Evolutionary conservation across 2,329 filamentous ascomycete species (phyloP).

Genomic region (Nannizziopsis barbatae): DNA sequence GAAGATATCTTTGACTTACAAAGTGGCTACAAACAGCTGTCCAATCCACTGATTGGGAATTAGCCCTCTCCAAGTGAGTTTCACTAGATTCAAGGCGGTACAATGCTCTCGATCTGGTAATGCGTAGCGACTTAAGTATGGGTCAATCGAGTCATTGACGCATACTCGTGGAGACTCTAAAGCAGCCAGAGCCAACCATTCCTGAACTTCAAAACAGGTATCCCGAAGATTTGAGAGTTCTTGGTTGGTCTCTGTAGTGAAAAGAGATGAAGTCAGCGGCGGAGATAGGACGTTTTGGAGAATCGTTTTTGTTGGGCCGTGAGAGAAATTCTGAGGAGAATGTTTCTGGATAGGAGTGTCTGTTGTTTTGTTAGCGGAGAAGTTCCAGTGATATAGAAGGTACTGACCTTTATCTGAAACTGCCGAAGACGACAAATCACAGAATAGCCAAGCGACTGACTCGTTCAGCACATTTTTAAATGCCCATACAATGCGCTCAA

Average conservation of each 20-base stretch:
- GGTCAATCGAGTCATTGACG: conserved; percentile 30
- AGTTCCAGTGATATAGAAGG: neutral
- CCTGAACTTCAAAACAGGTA: conserved; percentile 44
- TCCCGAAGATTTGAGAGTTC: conserved; percentile 46
- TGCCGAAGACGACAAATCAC: conserved; percentile 40
- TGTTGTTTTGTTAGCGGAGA: conserved; percentile 16
- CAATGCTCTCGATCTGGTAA: conserved; percentile 25
- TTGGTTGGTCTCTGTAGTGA: conserved; percentile 10
- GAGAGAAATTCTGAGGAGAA: conserved; percentile 29
- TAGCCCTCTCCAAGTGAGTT: conserved; percentile 35
- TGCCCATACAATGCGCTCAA: conserved; percentile 65
- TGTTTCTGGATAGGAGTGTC: conserved; percentile 28
- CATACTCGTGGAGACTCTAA: conserved; percentile 32
- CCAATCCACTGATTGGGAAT: conserved; percentile 32
- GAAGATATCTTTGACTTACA: conserved; percentile 24
- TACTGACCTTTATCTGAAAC: conserved; percentile 35
- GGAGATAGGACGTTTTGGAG: conserved; percentile 25
- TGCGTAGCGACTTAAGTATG: conserved; percentile 35
- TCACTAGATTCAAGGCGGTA: conserved; percentile 23
- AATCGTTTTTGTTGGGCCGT: conserved; percentile 19
- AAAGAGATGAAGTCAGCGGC: conserved; percentile 23
- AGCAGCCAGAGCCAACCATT: conserved; percentile 52
- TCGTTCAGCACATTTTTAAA: conserved; percentile 63
- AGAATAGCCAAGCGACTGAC: conserved; percentile 67
- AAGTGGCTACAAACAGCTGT: conserved; percentile 25